Percentiles rank a stretch among this genome's conserved stretches.
phyloP scores from a whole-genome alignment of 2,329 filamentous ascomycete species.

The Phyllosticta citribraziliensis region DNA sequence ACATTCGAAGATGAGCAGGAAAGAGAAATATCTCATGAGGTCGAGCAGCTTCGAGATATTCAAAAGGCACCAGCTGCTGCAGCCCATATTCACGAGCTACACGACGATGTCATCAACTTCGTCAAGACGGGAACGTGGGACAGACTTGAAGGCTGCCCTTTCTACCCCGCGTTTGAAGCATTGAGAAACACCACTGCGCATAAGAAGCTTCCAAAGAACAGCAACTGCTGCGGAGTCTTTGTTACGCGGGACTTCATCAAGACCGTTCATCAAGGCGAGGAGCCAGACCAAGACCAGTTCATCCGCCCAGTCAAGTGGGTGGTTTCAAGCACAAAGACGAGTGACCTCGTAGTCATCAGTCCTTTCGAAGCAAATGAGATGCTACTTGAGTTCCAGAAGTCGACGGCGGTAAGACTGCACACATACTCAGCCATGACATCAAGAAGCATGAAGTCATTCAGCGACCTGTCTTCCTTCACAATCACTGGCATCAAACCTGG shows the following conservation, averaged over 20 bases:
- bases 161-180: neutral
- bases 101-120: neutral
- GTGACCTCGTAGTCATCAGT: constrained; percentile 46
- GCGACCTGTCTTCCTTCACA: neutral
- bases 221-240: constrained; percentile 31
- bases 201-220: neutral
- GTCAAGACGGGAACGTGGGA: neutral
- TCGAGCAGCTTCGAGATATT: constrained; percentile 44
- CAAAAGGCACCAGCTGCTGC: constrained; percentile 33
- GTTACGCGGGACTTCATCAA: constrained; percentile 43
- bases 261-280: constrained; percentile 29
- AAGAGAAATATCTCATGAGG: constrained; percentile 46
- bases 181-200: neutral
- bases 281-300: neutral
- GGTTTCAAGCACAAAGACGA: constrained; percentile 23
- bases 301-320: constrained; percentile 46
- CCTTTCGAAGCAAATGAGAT: constrained; percentile 51
- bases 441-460: neutral
- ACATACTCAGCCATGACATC: constrained; percentile 32
- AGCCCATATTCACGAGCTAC: no score
- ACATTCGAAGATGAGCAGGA: constrained; percentile 31
- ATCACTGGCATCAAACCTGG: neutral
- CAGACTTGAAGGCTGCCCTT: neutral
- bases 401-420: constrained; percentile 34
- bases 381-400: constrained; percentile 29